Conservation (phyloP, 2,329 filamentous ascomycete species). For the Ceratocystis alfenasii region DNA sequence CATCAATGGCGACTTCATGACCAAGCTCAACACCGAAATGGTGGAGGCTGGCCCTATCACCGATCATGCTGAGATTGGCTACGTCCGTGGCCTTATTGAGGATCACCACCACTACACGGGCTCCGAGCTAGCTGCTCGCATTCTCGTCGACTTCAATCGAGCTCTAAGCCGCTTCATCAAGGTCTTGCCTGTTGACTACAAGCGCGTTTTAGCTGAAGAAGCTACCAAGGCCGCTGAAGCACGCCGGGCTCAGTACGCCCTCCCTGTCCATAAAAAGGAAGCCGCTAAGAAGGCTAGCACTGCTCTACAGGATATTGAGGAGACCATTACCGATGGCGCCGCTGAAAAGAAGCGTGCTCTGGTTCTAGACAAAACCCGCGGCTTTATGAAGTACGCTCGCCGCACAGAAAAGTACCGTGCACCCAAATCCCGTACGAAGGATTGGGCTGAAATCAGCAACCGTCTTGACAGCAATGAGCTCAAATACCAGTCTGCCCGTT, state of each 20-base stretch:
- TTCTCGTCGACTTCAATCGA: constrained; percentile 88
- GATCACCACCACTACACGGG: constrained; percentile 97
- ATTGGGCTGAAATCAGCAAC: constrained; percentile 83
- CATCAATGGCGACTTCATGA: constrained; percentile 75
- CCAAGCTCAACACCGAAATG: constrained; percentile 96
- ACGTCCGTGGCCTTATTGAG: constrained; percentile 80
- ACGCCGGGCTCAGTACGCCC: constrained; percentile 71
- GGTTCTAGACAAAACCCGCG: constrained; percentile 92
- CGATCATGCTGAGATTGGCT: constrained; percentile 80
- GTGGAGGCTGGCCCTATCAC: constrained; percentile 77
- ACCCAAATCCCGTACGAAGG: constrained; percentile 70
- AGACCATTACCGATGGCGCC: constrained; percentile 73
- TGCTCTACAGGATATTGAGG: constrained; percentile 67
- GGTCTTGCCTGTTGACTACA: constrained; percentile 89
- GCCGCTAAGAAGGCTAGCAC: constrained; percentile 39
- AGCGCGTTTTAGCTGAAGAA: constrained; percentile 79
- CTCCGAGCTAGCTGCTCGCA: constrained; percentile 83
- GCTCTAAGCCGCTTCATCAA: constrained; percentile 86
- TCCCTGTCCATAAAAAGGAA: constrained; percentile 62
- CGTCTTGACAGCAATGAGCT: constrained; percentile 87
- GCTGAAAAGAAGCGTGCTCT: constrained; percentile 85
- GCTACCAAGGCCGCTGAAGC: constrained; percentile 73
- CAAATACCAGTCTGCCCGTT: constrained; percentile 91
- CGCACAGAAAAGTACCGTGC: constrained; percentile 87
- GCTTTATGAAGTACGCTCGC: constrained; percentile 95